Evolutionary conservation across 2,329 filamentous ascomycete genomes (phyloP).

Genomic region (Berkeleyomyces rouxiae): DNA sequence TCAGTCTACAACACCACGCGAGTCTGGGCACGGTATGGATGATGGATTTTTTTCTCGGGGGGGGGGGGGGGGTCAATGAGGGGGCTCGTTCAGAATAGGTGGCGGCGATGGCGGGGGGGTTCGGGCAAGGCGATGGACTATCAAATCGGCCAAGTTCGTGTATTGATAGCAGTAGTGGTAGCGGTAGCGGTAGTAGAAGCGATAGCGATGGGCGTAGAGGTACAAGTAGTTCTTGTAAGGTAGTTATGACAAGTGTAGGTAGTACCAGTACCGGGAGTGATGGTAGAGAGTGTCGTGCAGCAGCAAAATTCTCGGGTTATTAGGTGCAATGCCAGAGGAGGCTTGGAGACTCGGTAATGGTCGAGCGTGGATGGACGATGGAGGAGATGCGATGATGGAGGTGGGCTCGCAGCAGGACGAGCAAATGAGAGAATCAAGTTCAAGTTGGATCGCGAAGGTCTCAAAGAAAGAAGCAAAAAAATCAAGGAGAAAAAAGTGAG

Average conservation of each 20-base stretch:
- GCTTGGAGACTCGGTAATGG: not conserved
- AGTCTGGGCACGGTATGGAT: not conserved
- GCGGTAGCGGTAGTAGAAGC: not conserved
- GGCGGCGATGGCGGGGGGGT: not conserved
- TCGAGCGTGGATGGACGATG: not conserved
- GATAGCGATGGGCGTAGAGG: not conserved
- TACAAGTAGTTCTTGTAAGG: not conserved
- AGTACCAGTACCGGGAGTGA: not conserved
- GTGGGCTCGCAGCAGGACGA: not conserved
- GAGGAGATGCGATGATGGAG: not conserved
- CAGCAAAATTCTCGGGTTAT: not conserved
- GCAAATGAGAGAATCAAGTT: not conserved
- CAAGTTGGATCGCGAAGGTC: not conserved
- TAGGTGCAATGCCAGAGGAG: not conserved
- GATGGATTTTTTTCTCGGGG: not conserved
- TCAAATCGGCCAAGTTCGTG: not conserved
- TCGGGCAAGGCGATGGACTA: not conserved
- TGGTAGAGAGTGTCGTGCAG: not conserved
- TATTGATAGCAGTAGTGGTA: not conserved
- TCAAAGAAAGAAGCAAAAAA: conserved; percentile 2
- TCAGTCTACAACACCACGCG: not conserved
- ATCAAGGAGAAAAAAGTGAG: not conserved
- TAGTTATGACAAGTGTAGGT: not conserved
- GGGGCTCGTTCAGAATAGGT: not conserved
- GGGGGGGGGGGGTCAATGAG: not conserved